A percentile compares a stretch with the other conserved stretches of the same genome.
Conservation (phyloP, 192 early-diverging fungal genomes). For the Radiomyces spectabilis region DNA sequence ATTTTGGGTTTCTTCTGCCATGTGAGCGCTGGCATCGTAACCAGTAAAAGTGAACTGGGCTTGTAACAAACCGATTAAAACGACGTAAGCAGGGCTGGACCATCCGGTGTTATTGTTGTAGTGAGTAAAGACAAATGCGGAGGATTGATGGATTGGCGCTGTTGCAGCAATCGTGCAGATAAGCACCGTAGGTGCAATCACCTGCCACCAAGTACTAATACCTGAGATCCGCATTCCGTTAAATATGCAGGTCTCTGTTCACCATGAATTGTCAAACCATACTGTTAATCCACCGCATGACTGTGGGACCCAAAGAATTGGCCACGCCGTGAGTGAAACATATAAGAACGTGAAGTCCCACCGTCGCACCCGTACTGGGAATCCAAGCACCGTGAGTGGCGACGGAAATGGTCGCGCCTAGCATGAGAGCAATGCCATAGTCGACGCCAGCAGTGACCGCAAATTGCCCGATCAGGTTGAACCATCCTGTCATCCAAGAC, state of each 20-base stretch:
- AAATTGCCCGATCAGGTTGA: conserved; percentile 46
- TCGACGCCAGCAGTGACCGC: conserved; percentile 46
- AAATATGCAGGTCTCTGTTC: no score
- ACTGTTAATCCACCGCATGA: conserved; percentile 22
- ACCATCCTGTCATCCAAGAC: conserved; percentile 49
- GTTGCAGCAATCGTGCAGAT: conserved; percentile 36
- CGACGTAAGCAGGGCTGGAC: conserved; percentile 8
- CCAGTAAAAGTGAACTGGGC: conserved; percentile 47
- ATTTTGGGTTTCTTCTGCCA: conserved; percentile 42
- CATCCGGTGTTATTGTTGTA: conserved; percentile 41
- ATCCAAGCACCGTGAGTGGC: conserved; percentile 18
- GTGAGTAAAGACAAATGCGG: conserved; percentile 36
- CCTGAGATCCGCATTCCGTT: no score
- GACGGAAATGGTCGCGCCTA: conserved; percentile 30
- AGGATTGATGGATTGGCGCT: conserved; percentile 34
- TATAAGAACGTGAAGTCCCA: conserved; percentile 37
- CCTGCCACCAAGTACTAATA: conserved; percentile 35
- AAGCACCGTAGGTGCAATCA: conserved; percentile 35
- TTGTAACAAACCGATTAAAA: conserved; percentile 32
- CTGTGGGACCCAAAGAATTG: conserved; percentile 30
- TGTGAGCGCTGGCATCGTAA: conserved; percentile 39
- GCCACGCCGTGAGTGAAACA: conserved; percentile 36
- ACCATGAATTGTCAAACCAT: conserved; percentile 3
- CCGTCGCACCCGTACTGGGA: conserved; percentile 15
- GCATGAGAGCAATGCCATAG: conserved; percentile 38